Evolutionary conservation across 345 rosid genomes (phyloP).

Genomic region (Syzygium jambos): DNA sequence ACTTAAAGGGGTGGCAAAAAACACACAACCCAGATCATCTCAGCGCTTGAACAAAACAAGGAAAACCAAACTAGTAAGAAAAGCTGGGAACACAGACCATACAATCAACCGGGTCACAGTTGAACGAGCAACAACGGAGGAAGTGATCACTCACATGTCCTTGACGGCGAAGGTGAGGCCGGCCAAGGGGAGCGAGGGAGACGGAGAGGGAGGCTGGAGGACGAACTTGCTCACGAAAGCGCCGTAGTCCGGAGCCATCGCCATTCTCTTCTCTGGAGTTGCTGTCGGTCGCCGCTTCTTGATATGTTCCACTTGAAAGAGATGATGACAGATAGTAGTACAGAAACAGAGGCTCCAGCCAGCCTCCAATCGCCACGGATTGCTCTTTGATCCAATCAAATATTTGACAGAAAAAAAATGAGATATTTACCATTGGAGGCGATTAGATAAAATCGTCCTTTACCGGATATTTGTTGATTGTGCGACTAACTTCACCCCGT

Average conservation of each 20-base stretch:
- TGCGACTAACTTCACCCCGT: too few species aligned
- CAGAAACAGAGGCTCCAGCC: background rate
- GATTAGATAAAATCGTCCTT: background rate
- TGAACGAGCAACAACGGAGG: background rate
- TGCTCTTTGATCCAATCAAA: background rate
- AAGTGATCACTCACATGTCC: conserved; percentile 52
- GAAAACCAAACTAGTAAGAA: background rate
- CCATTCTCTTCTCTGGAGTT: conserved; percentile 17
- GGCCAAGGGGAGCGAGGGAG: conserved; percentile 38
- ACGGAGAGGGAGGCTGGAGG: conserved; percentile 35
- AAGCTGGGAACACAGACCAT: background rate
- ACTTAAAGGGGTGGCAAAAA: background rate
- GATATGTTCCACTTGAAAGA: background rate
- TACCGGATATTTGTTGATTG: too few species aligned
- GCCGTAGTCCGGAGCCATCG: conserved; percentile 41
- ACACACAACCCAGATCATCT: background rate
- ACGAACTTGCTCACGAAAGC: conserved; percentile 76
- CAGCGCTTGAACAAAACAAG: background rate
- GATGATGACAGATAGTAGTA: background rate
- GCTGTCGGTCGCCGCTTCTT: background rate
- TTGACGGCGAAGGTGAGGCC: conserved; percentile 77
- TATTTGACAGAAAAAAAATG: background rate
- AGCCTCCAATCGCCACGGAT: background rate
- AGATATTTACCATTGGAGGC: background rate
- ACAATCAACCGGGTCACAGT: background rate